Conservation (phyloP, 176 grass and related monocot species). For the Carex parvula region DNA sequence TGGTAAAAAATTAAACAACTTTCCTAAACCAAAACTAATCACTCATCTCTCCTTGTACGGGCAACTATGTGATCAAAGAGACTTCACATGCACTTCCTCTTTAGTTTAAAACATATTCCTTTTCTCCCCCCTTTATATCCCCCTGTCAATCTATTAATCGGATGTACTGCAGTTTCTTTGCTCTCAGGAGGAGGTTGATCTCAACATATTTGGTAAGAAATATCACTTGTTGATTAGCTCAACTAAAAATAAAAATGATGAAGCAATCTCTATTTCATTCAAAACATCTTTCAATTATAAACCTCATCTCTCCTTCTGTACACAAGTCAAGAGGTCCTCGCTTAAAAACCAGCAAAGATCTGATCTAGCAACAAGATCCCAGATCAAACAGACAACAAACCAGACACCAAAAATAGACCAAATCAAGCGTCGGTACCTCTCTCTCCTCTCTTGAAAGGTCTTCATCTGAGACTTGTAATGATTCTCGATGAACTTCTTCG, state of each 20-base stretch:
- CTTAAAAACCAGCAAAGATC: slow-evolving; percentile 29
- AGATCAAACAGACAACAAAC: background rate
- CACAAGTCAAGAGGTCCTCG: slow-evolving; percentile 22
- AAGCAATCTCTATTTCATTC: background rate
- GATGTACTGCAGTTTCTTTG: background rate
- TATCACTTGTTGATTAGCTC: slow-evolving; percentile 5
- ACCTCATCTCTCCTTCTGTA: background rate
- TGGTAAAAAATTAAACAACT: background rate
- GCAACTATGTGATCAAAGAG: background rate
- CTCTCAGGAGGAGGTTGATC: background rate
- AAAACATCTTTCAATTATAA: slow-evolving; percentile 9
- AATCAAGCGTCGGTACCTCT: slow-evolving; percentile 50
- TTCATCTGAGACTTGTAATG: slow-evolving; percentile 97
- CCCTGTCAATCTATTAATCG: background rate
- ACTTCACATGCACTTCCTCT: background rate
- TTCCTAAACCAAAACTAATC: background rate
- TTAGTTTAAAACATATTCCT: background rate
- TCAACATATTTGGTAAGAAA: background rate
- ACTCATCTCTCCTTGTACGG: background rate
- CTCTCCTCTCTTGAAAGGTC: slow-evolving; percentile 87
- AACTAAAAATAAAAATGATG: background rate
- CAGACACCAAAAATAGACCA: background rate
- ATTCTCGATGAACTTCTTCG: slow-evolving; percentile 99
- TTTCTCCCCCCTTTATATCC: background rate
- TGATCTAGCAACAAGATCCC: slow-evolving; percentile 35